These are phyloP conservation scores for Vitis amurensis DNA, from an alignment of 164 flowering plant species.

Conservation along the genomic window DNA sequence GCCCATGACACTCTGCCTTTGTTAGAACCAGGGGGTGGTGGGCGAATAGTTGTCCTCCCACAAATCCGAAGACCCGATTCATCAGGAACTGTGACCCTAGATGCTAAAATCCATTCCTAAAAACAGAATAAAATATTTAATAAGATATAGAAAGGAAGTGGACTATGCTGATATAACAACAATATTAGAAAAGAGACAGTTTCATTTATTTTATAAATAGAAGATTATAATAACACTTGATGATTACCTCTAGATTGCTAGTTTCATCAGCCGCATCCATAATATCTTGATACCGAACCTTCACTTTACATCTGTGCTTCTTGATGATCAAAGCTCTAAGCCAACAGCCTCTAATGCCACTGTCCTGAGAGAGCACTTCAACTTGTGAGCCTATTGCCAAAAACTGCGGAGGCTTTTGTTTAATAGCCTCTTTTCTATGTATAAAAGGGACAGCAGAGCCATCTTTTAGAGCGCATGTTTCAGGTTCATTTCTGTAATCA, in stretches of 20 bases:
- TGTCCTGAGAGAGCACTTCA: conserved; percentile 91
- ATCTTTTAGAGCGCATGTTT: conserved; percentile 7
- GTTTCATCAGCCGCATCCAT: conserved; percentile 71
- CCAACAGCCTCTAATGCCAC: conserved; percentile 96
- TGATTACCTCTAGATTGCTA: conserved; percentile 62
- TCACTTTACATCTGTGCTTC: conserved; percentile 63
- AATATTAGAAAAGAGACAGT: not conserved
- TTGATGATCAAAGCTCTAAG: conserved; percentile 66
- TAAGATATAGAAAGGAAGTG: not conserved
- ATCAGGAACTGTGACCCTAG: conserved; percentile 55
- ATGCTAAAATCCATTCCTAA: conserved; percentile 84
- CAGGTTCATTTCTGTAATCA: conserved; percentile 11
- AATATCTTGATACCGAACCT: conserved; percentile 77
- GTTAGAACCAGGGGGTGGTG: conserved; percentile 25
- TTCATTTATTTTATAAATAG: no score
- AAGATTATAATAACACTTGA: not conserved
- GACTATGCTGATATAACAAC: not conserved
- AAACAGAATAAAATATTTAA: no score
- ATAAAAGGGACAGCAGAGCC: conserved; percentile 14
- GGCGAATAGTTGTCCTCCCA: conserved; percentile 68
- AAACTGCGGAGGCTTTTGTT: conserved; percentile 17
- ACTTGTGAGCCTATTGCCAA: conserved; percentile 55
- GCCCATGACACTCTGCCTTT: conserved; percentile 29
- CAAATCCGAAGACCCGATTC: conserved; percentile 42
- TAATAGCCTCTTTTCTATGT: conserved; percentile 11